Evolutionary conservation across 1,284 basidiomycete genomes (phyloP).

Genomic region (Golubevia sp.): DNA sequence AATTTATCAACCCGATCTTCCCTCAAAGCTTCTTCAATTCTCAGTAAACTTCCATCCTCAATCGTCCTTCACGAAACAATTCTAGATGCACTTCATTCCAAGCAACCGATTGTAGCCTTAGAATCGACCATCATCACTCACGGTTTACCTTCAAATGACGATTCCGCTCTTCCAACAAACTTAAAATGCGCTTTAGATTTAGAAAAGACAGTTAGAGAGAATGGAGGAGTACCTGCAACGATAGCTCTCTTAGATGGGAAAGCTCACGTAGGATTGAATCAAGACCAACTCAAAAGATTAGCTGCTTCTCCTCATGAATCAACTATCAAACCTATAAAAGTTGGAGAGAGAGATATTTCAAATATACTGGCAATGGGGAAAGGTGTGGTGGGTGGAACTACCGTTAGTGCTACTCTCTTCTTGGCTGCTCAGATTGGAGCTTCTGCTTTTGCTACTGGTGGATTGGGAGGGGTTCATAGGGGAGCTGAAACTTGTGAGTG

Average conservation of each 20-base stretch:
- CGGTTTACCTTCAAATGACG: slow-evolving; percentile 63
- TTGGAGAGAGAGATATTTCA: slow-evolving; percentile 85
- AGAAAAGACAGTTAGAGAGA: slow-evolving; percentile 77
- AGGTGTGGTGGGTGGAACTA: slow-evolving; percentile 78
- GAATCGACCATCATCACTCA: slow-evolving; percentile 88
- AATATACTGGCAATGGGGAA: slow-evolving; percentile 72
- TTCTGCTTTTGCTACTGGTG: slow-evolving; percentile 62
- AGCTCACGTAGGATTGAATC: slow-evolving; percentile 80
- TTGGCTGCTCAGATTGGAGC: slow-evolving; percentile 55
- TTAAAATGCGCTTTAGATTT: slow-evolving; percentile 74
- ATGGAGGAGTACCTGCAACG: slow-evolving; percentile 83
- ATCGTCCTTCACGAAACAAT: too few species aligned
- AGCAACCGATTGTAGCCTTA: slow-evolving; percentile 65
- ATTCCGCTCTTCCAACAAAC: slow-evolving; percentile 70
- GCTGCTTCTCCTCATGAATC: slow-evolving; percentile 65
- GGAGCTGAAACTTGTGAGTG: slow-evolving; percentile 80
- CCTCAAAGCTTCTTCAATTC: too few species aligned
- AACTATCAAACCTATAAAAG: slow-evolving; percentile 67
- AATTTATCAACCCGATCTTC: too few species aligned
- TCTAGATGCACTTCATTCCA: slow-evolving; percentile 71
- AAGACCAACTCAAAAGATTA: slow-evolving; percentile 72
- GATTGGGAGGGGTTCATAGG: slow-evolving; percentile 85
- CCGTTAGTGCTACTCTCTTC: slow-evolving; percentile 77
- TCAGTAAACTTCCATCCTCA: too few species aligned
- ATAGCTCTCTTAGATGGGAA: slow-evolving; percentile 83